Conservation (phyloP, 495 filamentous ascomycete species). For the Annulohypoxylon bovei region DNA sequence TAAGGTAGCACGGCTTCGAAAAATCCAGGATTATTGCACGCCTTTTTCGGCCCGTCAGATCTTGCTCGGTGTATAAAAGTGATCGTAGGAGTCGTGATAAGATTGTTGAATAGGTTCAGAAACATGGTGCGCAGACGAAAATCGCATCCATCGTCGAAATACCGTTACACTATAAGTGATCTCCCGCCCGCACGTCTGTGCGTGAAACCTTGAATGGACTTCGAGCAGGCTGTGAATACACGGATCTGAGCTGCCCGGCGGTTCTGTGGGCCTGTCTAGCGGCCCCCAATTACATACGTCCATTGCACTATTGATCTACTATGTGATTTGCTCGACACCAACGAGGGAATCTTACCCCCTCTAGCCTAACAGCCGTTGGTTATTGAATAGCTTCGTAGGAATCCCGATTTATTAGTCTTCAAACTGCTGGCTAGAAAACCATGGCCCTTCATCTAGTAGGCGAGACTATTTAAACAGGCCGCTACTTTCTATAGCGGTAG, state of each 20-base stretch:
- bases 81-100: not conserved
- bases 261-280: conserved; percentile 4
- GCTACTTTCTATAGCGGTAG: not conserved
- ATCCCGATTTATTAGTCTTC: not conserved
- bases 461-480: not conserved
- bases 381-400: not conserved
- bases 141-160: not conserved
- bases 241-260: conserved; percentile 8
- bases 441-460: not conserved
- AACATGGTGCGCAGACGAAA: conserved; percentile 1
- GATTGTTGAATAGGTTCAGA: conserved; percentile 1
- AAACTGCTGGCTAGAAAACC: not conserved
- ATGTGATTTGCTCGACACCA: not conserved
- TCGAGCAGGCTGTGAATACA: not conserved
- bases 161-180: conserved; percentile 17
- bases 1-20: conserved; percentile 7
- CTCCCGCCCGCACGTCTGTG: conserved; percentile 35
- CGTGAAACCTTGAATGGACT: conserved; percentile 23
- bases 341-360: not conserved
- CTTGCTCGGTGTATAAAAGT: conserved; percentile 7
- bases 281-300: conserved; percentile 7
- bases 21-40: conserved; percentile 1
- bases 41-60: conserved; percentile 23
- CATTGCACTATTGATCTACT: not conserved
- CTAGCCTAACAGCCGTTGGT: not conserved